Base-by-base conservation (phyloP, 2,329 filamentous ascomycete species). In the Xylariaceae sp. region DNA sequence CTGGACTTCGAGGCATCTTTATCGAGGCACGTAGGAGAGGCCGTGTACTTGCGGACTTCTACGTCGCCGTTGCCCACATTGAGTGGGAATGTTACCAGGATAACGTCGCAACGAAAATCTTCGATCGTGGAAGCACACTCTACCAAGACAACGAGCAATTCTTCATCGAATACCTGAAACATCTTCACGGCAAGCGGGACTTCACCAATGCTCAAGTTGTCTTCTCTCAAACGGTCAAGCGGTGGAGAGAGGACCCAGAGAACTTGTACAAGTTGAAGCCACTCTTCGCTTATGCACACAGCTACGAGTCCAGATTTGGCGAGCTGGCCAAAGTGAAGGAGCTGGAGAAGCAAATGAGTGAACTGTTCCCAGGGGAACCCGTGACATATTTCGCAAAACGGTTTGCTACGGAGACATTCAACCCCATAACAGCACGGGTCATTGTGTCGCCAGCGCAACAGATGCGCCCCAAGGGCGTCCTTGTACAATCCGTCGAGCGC, bases 81-180 rank as follows among this genome's bases (percentile, higher is more conserved):
- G 92, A 98, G 58, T 90, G 92, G 55, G 81, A 94, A 48, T 93
- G 93, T 46, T 98, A 98, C 60, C 92, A 94, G 53, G 92, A 96
- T 50, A 76, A 81, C 1, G 86, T 92, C 1, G 90, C 89, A 2
- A 85, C 83, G 27, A 95, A 92, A 63, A 96, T 98, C 39, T 94
- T 96, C 46, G 92, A 98, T 56, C 83, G 90, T 29, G 92, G 92
- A 14, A 80, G 90, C 43, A 92, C 87, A 53, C 68, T 98, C 10
- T 98, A 96, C 53, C 90, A 90, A 0, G 86, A 93, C 31, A 90
- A 96, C 51, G 89, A 94, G 56, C 72, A 79, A 37, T 96, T 96
- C 60, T 87, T 93, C 43, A 72, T 98, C 32, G 89, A 96, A 59
- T 96, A 98, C 58, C 70, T 98, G 49, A 95, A 94, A 64, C 92